These are phyloP conservation scores for Mucor piriformis DNA, from an alignment of 371 early-diverging fungal genomes.

Conservation along the genomic window DNA sequence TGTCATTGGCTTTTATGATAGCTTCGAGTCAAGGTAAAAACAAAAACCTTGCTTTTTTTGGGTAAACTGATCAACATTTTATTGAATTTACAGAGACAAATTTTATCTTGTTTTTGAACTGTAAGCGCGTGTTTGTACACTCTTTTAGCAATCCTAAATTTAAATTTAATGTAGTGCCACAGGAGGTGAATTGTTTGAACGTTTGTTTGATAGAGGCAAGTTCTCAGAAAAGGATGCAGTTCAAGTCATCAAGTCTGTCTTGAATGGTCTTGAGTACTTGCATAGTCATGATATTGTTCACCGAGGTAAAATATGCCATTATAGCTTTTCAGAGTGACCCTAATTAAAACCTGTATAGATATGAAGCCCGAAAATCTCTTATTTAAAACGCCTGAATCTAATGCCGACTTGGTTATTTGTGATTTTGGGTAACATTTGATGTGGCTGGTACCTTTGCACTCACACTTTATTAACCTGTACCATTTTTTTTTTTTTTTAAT, in stretches of 20 bases:
- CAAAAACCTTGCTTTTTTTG: not conserved
- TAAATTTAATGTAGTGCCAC: conserved; percentile 47
- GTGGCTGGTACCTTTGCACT: conserved; percentile 9
- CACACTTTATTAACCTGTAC: not conserved
- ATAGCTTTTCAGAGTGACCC: no score
- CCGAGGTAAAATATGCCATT: conserved; percentile 69
- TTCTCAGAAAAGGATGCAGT: conserved; percentile 90
- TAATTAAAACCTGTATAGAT: conserved; percentile 45
- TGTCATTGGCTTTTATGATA: conserved; percentile 82
- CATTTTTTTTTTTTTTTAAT: not conserved
- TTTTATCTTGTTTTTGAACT: conserved; percentile 91
- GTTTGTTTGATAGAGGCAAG: conserved; percentile 80
- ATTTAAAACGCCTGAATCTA: conserved; percentile 60
- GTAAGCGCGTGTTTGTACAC: conserved; percentile 34
- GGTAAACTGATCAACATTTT: not conserved
- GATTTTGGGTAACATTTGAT: conserved; percentile 62
- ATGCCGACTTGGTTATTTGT: conserved; percentile 65
- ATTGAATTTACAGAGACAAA: conserved; percentile 61
- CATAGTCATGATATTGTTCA: conserved; percentile 75
- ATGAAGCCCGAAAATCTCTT: conserved; percentile 85
- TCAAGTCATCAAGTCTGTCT: conserved; percentile 64
- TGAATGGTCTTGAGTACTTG: conserved; percentile 74
- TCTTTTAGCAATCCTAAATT: not conserved
- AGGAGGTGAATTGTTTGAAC: conserved; percentile 92
- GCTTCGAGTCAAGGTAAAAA: conserved; percentile 69